Base-by-base conservation (phyloP, 163 green algal genomes). In the Scenedesmus sp. region DNA sequence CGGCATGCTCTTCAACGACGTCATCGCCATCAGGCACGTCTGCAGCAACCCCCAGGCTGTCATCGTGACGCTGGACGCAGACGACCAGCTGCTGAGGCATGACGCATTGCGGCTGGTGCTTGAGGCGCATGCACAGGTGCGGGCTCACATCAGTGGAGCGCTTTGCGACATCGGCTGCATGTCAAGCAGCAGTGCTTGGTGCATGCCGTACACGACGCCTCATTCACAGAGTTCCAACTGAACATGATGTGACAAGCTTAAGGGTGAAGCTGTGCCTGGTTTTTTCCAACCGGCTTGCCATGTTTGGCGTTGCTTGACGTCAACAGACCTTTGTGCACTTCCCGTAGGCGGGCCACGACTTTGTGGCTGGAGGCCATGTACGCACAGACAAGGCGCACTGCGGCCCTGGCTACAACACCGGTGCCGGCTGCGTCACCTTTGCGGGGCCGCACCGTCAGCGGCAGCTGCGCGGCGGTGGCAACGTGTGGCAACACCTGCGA, bases 401-500 rank as follows among this genome's bases (percentile, higher is more conserved):
- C 5, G 68, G 30, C 49, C 24, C 82, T 6, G 70, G 40, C 43
- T 79, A 37, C 80, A 87, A 81, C 82, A 83, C 79, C 40, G 73
- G 73, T 30, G 37, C 72, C 0, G 70, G n/a, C 15, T 35, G 49
- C 26, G 83, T 90, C 3, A 78, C 42, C 2, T 83, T 83, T 44
- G 73, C 3, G 2, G 83, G 83, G 16, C 35, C 83, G 5, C 40
- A 15, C 37, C 72, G 89, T 13, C 89, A 92, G 89, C 83, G 89
- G 3, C 81, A 78, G 72, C 83, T 92, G 42, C 53, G 89, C 1
- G 89, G 89, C 18, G 89, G 83, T 40, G 89, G 89, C 53, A 88
- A 90, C 9, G 89, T 92, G 76, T 92, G 89, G 89, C 83, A 83
- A 33, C 83, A 92, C 83, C 89, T 92, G 56, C 83, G 89, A n/a